A percentile compares a stretch with the other conserved stretches of the same genome.
phyloP scores from a whole-genome alignment of 2,329 filamentous ascomycete genomes.

The Stemphylium vesicarium region DNA sequence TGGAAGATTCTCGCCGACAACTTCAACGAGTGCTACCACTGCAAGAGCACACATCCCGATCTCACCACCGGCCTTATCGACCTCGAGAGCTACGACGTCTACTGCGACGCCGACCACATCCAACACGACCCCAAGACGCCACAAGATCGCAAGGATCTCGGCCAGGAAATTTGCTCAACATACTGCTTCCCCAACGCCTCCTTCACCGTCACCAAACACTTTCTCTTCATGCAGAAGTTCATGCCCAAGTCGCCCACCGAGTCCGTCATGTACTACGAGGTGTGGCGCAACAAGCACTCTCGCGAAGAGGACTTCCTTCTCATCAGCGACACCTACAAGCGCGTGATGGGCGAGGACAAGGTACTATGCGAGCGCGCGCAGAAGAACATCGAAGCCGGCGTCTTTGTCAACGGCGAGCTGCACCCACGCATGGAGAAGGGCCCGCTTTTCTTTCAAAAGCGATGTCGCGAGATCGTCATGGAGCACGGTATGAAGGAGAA shows the following conservation, averaged over 20 bases:
- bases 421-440: slow-evolving; percentile 67
- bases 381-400: slow-evolving; percentile 65
- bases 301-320: slow-evolving; percentile 64
- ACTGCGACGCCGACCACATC: slow-evolving; percentile 39
- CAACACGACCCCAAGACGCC: slow-evolving; percentile 42
- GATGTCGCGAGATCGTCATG: slow-evolving; percentile 57
- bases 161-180: slow-evolving; percentile 39
- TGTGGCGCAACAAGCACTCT: slow-evolving; percentile 67
- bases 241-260: slow-evolving; percentile 60
- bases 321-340: slow-evolving; percentile 67
- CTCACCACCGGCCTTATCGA: slow-evolving; percentile 63
- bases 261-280: slow-evolving; percentile 66
- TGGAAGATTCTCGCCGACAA: slow-evolving; percentile 58
- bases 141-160: slow-evolving; percentile 30
- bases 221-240: slow-evolving; percentile 69
- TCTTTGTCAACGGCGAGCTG: slow-evolving; percentile 68
- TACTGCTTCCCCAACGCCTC: slow-evolving; percentile 43
- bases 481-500: slow-evolving; percentile 58
- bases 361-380: slow-evolving; percentile 65
- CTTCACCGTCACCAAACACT: slow-evolving; percentile 52
- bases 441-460: slow-evolving; percentile 63
- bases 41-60: slow-evolving; percentile 64
- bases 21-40: slow-evolving; percentile 72
- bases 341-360: slow-evolving; percentile 70
- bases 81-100: slow-evolving; percentile 58